These are phyloP conservation scores for Marasmius sp. DNA, from an alignment of 1,284 basidiomycete genomes.

Conservation along the genomic window DNA sequence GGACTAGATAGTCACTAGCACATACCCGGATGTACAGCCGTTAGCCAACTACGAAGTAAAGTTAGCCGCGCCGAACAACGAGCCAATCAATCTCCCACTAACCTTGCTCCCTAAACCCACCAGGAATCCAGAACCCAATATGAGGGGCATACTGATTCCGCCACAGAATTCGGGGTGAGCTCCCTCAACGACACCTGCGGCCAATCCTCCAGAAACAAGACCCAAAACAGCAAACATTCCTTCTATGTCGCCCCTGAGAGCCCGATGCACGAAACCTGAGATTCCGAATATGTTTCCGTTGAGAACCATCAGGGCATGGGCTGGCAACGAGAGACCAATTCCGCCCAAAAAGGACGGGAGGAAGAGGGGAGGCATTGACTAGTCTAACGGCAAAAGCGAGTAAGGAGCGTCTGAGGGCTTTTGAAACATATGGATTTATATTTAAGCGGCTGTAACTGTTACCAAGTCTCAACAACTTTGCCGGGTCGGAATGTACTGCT, in stretches of 20 bases:
- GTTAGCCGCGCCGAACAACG: not conserved
- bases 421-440: too few relatives aligned
- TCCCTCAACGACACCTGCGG: constrained; percentile 37
- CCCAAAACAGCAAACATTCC: constrained; percentile 37
- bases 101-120: constrained; percentile 68
- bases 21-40: constrained; percentile 61
- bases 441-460: not conserved
- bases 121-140: constrained; percentile 53
- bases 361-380: not conserved
- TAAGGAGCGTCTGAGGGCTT: not conserved
- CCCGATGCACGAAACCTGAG: constrained; percentile 61
- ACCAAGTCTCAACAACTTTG: not conserved
- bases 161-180: constrained; percentile 25
- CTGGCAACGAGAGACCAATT: constrained; percentile 52
- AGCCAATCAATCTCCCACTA: constrained; percentile 5
- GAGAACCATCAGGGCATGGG: constrained; percentile 51
- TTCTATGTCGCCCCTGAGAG: constrained; percentile 45
- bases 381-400: not conserved
- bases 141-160: constrained; percentile 25
- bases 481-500: not conserved
- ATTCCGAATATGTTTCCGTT: constrained; percentile 66
- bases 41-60: constrained; percentile 42
- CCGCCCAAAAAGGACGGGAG: constrained; percentile 65
- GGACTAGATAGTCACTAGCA: not conserved
- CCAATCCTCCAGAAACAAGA: constrained; percentile 45